A percentile compares a stretch with the other conserved stretches of the same genome.
phyloP scores from a whole-genome alignment of 78 protist genomes.

The Diacronema lutheri region DNA sequence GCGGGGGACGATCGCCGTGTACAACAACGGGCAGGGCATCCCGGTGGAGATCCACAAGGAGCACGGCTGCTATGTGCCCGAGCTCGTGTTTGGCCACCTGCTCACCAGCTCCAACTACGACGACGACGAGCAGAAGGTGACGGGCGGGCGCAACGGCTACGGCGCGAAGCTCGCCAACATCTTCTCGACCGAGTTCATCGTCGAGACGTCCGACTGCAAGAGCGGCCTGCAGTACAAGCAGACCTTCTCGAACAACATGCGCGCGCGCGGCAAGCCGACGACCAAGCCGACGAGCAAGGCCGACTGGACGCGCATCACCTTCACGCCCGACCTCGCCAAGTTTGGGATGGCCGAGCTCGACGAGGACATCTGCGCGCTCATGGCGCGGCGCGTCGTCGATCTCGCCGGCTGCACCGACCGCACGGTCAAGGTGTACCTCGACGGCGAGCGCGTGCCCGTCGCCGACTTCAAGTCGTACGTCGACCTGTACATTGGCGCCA shows the following conservation, averaged over 20 bases:
- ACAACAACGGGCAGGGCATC: constrained; percentile 94
- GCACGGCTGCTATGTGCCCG: constrained; percentile 86
- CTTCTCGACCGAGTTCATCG: constrained; percentile 68
- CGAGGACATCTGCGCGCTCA: constrained; percentile 36
- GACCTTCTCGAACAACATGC: constrained; percentile 62
- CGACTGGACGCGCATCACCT: constrained; percentile 35
- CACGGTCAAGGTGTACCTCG: constrained; percentile 26
- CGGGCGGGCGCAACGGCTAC: constrained; percentile 94
- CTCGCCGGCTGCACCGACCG: constrained; percentile 32
- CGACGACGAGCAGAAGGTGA: constrained; percentile 45
- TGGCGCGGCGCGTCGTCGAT: constrained; percentile 38
- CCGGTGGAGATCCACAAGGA: constrained; percentile 92
- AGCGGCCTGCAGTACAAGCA: constrained; percentile 41
- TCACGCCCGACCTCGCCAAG: constrained; percentile 34
- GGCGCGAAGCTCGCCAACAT: constrained; percentile 98
- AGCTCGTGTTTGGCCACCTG: constrained; percentile 94
- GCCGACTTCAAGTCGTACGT: constrained; percentile 7
- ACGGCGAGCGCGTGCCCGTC: constrained; percentile 19
- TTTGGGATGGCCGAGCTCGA: constrained; percentile 55
- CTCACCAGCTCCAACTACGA: constrained; percentile 83
- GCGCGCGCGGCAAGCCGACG: neutral
- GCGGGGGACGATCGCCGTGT: constrained; percentile 51
- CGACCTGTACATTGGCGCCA: neutral
- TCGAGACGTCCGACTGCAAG: constrained; percentile 58
- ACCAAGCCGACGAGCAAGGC: neutral